Evolutionary conservation across 495 filamentous ascomycete species (phyloP).

Genomic region (Trichoderma orchidacearum): DNA sequence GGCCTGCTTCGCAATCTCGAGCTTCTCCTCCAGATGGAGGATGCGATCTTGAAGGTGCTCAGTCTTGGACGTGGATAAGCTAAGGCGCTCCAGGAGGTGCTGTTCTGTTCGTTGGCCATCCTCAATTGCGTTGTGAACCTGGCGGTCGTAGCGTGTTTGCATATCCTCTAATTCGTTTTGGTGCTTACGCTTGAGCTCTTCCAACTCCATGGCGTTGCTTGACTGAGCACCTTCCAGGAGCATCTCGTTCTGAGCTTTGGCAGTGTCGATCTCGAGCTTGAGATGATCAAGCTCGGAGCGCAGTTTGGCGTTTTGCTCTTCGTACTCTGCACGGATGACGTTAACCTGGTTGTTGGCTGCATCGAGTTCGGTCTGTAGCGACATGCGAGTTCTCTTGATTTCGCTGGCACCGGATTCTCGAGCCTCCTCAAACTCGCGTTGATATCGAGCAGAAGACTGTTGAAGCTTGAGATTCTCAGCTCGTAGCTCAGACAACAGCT

Average conservation of each 20-base stretch:
- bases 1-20: slow-evolving; percentile 82
- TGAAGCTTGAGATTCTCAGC: slow-evolving; percentile 55
- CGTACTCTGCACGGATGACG: slow-evolving; percentile 60
- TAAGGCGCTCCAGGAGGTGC: slow-evolving; percentile 55
- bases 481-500: slow-evolving; percentile 46
- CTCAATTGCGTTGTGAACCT: slow-evolving; percentile 54
- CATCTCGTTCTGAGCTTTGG: slow-evolving; percentile 59
- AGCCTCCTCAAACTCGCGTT: slow-evolving; percentile 73
- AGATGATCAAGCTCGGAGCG: slow-evolving; percentile 58
- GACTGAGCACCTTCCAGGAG: slow-evolving; percentile 61
- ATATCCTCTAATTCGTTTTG: slow-evolving; percentile 58
- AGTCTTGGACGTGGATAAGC: slow-evolving; percentile 64
- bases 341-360: slow-evolving; percentile 72
- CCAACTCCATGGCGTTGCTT: slow-evolving; percentile 47
- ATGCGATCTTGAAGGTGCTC: slow-evolving; percentile 72
- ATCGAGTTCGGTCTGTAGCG: slow-evolving; percentile 71
- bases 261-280: slow-evolving; percentile 58
- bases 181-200: slow-evolving; percentile 55
- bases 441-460: slow-evolving; percentile 50
- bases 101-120: slow-evolving; percentile 57
- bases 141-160: slow-evolving; percentile 57
- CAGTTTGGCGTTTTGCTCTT: slow-evolving; percentile 54
- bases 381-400: slow-evolving; percentile 58
- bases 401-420: slow-evolving; percentile 63
- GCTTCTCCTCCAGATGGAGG: slow-evolving; percentile 65